Percentiles rank a stretch among this genome's conserved stretches.
Conservation (phyloP, 192 early-diverging fungal genomes). For the Backusella mclennaniae region DNA sequence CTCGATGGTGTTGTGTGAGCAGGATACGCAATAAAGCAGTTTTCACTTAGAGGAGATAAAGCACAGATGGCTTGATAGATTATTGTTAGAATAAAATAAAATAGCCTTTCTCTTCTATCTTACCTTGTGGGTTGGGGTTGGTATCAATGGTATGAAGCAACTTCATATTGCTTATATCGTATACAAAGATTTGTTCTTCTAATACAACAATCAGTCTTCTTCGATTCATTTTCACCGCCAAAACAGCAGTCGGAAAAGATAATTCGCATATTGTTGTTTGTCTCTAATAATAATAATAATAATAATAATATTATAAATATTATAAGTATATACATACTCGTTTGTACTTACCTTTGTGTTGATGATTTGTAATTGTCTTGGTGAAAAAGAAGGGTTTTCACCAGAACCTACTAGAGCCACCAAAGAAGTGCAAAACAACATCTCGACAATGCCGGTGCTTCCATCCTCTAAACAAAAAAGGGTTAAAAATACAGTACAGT, state of each 20-base stretch:
- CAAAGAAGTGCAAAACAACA: conserved; percentile 96
- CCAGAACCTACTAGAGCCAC: conserved; percentile 95
- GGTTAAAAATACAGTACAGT: not conserved
- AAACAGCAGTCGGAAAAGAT: conserved; percentile 87
- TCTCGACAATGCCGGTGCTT: conserved; percentile 93
- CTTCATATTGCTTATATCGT: conserved; percentile 99
- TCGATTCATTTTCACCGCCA: conserved; percentile 95
- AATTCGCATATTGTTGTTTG: conserved; percentile 98
- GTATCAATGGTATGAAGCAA: conserved; percentile 95
- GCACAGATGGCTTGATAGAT: conserved; percentile 71
- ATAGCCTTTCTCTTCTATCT: not conserved
- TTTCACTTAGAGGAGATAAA: conserved; percentile 90
- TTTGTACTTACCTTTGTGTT: conserved; percentile 84
- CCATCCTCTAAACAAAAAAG: conserved; percentile 62
- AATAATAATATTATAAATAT: no score
- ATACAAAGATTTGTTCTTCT: conserved; percentile 95
- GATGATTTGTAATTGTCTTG: conserved; percentile 87
- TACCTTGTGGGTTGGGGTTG: conserved; percentile 86
- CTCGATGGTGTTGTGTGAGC: conserved; percentile 65
- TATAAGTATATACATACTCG: no score
- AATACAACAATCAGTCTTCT: conserved; percentile 91
- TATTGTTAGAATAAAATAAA: not conserved
- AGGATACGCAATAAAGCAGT: conserved; percentile 94
- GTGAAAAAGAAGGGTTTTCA: conserved; percentile 83
- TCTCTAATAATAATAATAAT: conserved; percentile 45